Conservation (phyloP, 179 eudicot genomes). For the Patellifolia procumbens region DNA sequence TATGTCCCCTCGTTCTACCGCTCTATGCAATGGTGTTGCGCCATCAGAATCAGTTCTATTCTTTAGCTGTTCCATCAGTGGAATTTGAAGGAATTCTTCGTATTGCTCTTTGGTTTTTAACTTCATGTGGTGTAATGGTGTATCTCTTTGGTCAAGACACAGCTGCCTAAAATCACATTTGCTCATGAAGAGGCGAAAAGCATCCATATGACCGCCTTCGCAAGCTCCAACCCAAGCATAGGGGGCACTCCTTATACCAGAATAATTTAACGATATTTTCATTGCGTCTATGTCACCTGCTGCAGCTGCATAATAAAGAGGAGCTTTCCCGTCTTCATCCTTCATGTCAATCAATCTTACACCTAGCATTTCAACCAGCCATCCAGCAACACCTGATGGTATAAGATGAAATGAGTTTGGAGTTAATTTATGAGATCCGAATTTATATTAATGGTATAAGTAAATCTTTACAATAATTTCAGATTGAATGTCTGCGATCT, state of each 20-base stretch:
- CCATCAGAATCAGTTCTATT: neutral
- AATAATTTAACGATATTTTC: neutral
- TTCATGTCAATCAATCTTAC: neutral
- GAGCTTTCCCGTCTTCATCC: neutral
- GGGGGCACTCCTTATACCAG: neutral
- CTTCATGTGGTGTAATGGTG: constrained; percentile 4
- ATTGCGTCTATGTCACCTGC: neutral
- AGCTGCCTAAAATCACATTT: neutral
- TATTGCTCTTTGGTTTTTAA: neutral
- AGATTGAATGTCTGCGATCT: too few species aligned
- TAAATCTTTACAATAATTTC: too few species aligned
- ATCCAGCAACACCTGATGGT: neutral
- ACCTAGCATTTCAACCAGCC: neutral
- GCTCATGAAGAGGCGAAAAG: neutral
- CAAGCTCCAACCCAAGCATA: constrained; percentile 2
- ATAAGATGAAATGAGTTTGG: neutral
- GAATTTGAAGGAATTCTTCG: neutral
- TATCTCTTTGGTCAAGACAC: neutral
- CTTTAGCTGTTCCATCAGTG: neutral
- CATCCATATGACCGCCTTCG: neutral
- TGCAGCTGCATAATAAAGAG: neutral
- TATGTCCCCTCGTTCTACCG: neutral
- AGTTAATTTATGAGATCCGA: too few species aligned
- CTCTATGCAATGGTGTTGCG: constrained; percentile 9
- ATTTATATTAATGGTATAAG: too few species aligned